A percentile compares a stretch with the other conserved stretches of the same genome.
phyloP scores from a whole-genome alignment of 345 rosid species.

The Nephelium lappaceum region DNA sequence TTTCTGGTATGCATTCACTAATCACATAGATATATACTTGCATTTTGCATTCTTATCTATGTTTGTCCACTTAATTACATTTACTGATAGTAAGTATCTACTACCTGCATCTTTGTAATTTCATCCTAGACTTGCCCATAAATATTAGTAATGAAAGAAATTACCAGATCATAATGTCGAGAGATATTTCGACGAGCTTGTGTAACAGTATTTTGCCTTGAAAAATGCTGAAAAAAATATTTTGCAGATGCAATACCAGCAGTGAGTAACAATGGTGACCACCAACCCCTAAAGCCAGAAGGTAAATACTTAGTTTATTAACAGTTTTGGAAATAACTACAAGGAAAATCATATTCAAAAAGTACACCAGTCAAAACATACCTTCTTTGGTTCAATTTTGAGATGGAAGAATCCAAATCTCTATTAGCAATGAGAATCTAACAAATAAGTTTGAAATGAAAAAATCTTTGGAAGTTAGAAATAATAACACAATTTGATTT shows the following conservation, averaged over 20 bases:
- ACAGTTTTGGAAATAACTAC: neutral
- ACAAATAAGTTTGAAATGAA: slow-evolving; percentile 4
- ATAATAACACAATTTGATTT: neutral
- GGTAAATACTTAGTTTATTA: neutral
- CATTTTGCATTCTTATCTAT: neutral
- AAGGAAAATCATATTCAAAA: neutral
- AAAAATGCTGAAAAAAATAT: slow-evolving; percentile 70
- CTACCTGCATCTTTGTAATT: neutral
- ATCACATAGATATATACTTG: neutral
- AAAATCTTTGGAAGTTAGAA: neutral
- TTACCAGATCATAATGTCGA: slow-evolving; percentile 90
- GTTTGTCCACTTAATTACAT: neutral
- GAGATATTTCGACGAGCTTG: slow-evolving; percentile 95
- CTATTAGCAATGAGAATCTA: slow-evolving; percentile 81
- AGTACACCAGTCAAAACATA: slow-evolving; percentile 16
- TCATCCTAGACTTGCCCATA: neutral
- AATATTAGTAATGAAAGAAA: neutral
- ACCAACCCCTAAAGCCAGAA: slow-evolving; percentile 74
- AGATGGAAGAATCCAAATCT: slow-evolving; percentile 44
- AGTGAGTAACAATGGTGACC: slow-evolving; percentile 83
- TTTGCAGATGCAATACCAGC: slow-evolving; percentile 79
- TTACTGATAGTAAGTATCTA: neutral
- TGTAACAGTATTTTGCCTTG: slow-evolving; percentile 75
- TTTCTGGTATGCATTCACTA: too few relatives aligned
- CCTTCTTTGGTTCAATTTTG: slow-evolving; percentile 67